phyloP scores from a whole-genome alignment of 139 green algal species.

The Picochlorum sp. region DNA sequence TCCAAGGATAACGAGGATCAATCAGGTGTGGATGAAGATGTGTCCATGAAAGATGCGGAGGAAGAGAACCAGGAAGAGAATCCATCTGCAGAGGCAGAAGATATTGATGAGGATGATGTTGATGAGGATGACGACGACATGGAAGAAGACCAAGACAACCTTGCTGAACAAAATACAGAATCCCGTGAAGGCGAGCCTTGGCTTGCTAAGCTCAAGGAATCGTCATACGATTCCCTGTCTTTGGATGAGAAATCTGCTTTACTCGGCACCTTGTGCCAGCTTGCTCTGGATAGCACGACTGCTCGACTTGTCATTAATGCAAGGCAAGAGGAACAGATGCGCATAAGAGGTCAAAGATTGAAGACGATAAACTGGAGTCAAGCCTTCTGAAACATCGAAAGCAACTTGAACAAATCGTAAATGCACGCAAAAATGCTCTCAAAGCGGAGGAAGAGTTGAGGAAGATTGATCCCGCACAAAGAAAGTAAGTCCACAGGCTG shows the following conservation, averaged over 20 bases:
- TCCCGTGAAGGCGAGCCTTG: slow-evolving; percentile 33
- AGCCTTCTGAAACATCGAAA: slow-evolving; percentile 8
- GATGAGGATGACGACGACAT: slow-evolving; percentile 35
- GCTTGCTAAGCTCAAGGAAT: slow-evolving; percentile 31
- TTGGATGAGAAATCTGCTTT: slow-evolving; percentile 46
- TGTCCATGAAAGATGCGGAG: neutral
- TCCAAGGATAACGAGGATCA: too few species aligned
- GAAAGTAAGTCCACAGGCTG: neutral
- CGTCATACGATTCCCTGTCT: slow-evolving; percentile 51
- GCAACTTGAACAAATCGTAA: slow-evolving; percentile 34
- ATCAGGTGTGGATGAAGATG: neutral
- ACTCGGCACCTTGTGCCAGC: slow-evolving; percentile 46
- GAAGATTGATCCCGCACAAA: neutral
- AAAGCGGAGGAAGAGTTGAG: neutral
- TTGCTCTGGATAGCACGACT: slow-evolving; percentile 19
- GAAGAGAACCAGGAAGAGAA: slow-evolving; percentile 14
- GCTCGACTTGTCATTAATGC: slow-evolving; percentile 38
- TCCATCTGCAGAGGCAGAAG: slow-evolving; percentile 13
- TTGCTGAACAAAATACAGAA: slow-evolving; percentile 14
- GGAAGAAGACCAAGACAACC: slow-evolving; percentile 10
- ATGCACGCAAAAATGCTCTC: slow-evolving; percentile 31
- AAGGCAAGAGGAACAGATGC: slow-evolving; percentile 46
- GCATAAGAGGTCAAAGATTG: slow-evolving; percentile 38
- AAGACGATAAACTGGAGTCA: slow-evolving; percentile 48
- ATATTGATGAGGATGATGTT: slow-evolving; percentile 21